Conservation (phyloP, 352 stramenopile genomes). For the Globisporangium cylindrosporum region DNA sequence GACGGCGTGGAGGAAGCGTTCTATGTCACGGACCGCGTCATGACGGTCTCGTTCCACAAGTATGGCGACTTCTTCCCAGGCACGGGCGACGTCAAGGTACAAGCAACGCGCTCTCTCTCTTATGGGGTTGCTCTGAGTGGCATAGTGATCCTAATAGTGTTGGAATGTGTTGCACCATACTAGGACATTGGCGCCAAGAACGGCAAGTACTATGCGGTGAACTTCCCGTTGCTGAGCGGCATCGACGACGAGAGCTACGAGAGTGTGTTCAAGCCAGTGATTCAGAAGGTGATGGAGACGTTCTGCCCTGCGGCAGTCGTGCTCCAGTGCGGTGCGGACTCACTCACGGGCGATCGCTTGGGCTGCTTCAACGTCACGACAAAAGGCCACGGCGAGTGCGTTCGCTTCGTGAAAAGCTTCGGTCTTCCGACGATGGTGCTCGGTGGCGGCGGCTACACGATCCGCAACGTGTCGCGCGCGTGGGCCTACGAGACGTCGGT, state of each 20-base stretch:
- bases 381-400: constrained; percentile 96
- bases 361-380: constrained; percentile 98
- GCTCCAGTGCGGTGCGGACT: constrained; percentile 98
- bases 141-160: not conserved
- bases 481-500: constrained; percentile 97
- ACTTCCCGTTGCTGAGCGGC: constrained; percentile 97
- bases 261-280: constrained; percentile 90
- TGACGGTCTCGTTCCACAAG: constrained; percentile 99
- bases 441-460: constrained; percentile 97
- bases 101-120: too few relatives aligned
- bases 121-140: too few relatives aligned
- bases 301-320: constrained; percentile 95
- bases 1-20: constrained; percentile 99
- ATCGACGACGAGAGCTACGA: constrained; percentile 98
- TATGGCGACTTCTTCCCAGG: constrained; percentile 99
- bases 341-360: constrained; percentile 95
- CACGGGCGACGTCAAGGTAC: constrained; percentile 79
- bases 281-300: constrained; percentile 97
- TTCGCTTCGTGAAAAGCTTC: constrained; percentile 96
- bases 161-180: not conserved
- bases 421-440: constrained; percentile 96
- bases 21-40: constrained; percentile 98
- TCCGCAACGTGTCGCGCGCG: constrained; percentile 95
- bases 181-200: constrained; percentile 76
- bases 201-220: constrained; percentile 98